Percentiles rank a stretch among this genome's conserved stretches.
Evolutionary conservation across 163 green algal species (phyloP).

Genomic region (Chlamydomonas reinhardtii): DNA sequence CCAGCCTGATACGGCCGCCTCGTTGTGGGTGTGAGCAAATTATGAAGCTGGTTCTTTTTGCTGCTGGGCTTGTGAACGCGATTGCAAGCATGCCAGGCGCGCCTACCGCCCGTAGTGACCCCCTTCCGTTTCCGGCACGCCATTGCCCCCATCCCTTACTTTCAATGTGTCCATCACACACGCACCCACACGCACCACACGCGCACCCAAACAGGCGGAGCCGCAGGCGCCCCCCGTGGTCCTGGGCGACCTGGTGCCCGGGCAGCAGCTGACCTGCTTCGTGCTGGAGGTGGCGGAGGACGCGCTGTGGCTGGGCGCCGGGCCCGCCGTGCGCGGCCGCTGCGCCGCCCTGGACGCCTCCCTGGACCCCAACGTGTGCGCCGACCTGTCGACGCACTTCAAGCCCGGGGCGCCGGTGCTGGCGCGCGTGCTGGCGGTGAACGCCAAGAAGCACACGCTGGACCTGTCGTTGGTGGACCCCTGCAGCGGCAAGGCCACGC

Average conservation of each 20-base stretch:
- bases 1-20: no score
- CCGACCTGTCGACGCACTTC: conserved; percentile 58
- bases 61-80: no score
- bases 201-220: conserved; percentile 3
- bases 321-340: conserved; percentile 50
- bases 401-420: conserved; percentile 59
- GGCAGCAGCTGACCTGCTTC: conserved; percentile 50
- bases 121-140: no score
- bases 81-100: no score
- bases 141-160: no score
- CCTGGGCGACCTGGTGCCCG: conserved; percentile 24
- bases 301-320: conserved; percentile 66
- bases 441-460: conserved; percentile 55
- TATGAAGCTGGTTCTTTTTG: no score
- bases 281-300: conserved; percentile 65
- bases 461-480: conserved; percentile 65
- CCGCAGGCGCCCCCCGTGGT: conserved; percentile 1
- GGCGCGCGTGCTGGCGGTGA: conserved; percentile 58
- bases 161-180: no score
- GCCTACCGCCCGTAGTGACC: no score
- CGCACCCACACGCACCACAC: no score
- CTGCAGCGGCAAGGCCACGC: neutral
- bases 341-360: conserved; percentile 64
- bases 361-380: conserved; percentile 52
- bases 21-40: no score